phyloP scores from a whole-genome alignment of 768 basidiomycete genomes.

The Leccinellum luteum region DNA sequence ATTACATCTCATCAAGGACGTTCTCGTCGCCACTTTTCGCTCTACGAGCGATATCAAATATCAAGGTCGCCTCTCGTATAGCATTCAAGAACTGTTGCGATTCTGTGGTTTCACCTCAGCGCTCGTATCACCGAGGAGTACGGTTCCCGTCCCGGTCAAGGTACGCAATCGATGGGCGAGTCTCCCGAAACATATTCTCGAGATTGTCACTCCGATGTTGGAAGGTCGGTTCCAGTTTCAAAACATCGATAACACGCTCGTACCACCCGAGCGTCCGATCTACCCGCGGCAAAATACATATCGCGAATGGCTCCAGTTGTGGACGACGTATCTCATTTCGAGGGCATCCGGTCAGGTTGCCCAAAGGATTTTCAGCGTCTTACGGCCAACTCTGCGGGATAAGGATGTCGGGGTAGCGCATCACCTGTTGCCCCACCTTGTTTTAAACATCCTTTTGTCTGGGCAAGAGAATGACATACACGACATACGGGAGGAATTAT shows the following conservation, averaged over 20 bases:
- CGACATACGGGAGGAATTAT: constrained; percentile 71
- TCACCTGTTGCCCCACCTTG: constrained; percentile 87
- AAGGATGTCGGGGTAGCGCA: constrained; percentile 95
- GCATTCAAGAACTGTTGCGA: constrained; percentile 85
- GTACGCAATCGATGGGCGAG: constrained; percentile 75
- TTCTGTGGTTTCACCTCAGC: constrained; percentile 84
- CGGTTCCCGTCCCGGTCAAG: constrained; percentile 55
- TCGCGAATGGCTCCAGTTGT: constrained; percentile 93
- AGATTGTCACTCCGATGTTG: constrained; percentile 83
- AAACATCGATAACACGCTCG: constrained; percentile 42
- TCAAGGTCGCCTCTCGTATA: constrained; percentile 84
- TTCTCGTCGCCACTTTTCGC: constrained; percentile 86
- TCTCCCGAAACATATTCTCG: constrained; percentile 79
- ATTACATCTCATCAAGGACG: constrained; percentile 78
- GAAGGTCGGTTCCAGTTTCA: constrained; percentile 65
- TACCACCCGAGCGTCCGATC: constrained; percentile 61
- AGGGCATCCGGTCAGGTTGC: constrained; percentile 58
- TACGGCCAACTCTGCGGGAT: constrained; percentile 73
- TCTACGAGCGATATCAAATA: constrained; percentile 93
- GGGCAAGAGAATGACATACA: constrained; percentile 60
- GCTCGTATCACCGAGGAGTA: constrained; percentile 56
- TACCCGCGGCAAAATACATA: constrained; percentile 79
- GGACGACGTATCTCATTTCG: constrained; percentile 80
- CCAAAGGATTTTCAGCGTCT: constrained; percentile 69
- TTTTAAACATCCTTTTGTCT: constrained; percentile 80